Evolutionary conservation across 2,329 filamentous ascomycete species (phyloP).

Genomic region (Leptographium flavum): DNA sequence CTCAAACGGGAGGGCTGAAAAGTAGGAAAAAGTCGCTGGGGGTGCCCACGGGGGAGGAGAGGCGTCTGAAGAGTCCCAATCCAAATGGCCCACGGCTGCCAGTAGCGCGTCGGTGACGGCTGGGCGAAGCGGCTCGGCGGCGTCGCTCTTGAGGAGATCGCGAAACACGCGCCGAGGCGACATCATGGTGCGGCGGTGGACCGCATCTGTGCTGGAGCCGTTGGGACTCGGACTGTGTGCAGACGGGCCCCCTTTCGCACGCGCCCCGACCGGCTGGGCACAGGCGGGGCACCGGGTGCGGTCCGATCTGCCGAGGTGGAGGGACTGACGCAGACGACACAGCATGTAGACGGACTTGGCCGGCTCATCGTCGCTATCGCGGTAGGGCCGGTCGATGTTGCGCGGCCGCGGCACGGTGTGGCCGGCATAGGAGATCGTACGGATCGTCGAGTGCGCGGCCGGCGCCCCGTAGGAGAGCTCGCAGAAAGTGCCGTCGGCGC

Average conservation of each 20-base stretch:
- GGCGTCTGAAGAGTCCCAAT: too few relatives aligned
- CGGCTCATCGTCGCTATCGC: constrained; percentile 8
- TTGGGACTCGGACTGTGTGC: too few relatives aligned
- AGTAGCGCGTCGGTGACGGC: constrained; percentile 7
- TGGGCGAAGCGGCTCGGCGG: constrained; percentile 5
- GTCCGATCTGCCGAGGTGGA: constrained; percentile 1
- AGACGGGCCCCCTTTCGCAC: too few relatives aligned
- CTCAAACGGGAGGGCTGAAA: constrained; percentile 7
- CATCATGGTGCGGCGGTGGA: not conserved
- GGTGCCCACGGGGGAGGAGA: not conserved
- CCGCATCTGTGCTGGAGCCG: too few relatives aligned
- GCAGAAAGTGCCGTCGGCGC: constrained; percentile 5
- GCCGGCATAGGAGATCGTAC: too few relatives aligned
- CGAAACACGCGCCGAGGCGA: constrained; percentile 9
- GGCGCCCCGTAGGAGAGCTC: too few relatives aligned
- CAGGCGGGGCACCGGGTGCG: constrained; percentile 5
- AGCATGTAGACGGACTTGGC: not conserved
- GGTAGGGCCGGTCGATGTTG: constrained; percentile 5
- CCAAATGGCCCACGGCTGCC: constrained; percentile 1
- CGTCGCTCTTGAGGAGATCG: constrained; percentile 9
- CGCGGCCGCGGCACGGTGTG: constrained; percentile 6
- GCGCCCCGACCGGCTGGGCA: not conserved
- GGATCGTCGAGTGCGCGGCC: too few relatives aligned
- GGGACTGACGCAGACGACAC: constrained; percentile 1
- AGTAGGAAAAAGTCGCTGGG: constrained; percentile 1